phyloP scores from a whole-genome alignment of 495 filamentous ascomycete species.

The Hyphodiscus hymeniophilus region DNA sequence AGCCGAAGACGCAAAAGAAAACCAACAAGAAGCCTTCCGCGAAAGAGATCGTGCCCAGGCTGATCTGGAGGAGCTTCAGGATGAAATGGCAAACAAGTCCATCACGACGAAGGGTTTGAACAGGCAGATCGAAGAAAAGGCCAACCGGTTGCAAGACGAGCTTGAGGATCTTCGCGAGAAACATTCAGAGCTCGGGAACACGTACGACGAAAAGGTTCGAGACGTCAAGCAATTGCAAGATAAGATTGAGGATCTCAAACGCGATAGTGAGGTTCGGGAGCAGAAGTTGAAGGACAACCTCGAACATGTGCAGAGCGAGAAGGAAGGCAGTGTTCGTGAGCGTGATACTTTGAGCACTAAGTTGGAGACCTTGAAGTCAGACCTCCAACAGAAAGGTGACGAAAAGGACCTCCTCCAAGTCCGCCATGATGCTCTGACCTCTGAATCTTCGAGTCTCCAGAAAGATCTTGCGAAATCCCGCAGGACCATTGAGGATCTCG shows the following conservation, averaged over 20 bases:
- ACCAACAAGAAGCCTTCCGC: slow-evolving; percentile 53
- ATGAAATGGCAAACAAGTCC: slow-evolving; percentile 73
- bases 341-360: slow-evolving; percentile 35
- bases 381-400: slow-evolving; percentile 39
- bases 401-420: slow-evolving; percentile 65
- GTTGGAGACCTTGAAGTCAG: slow-evolving; percentile 43
- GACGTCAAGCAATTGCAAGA: slow-evolving; percentile 16
- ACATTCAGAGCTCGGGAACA: slow-evolving; percentile 10
- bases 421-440: slow-evolving; percentile 59
- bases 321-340: slow-evolving; percentile 30
- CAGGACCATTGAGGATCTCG: slow-evolving; percentile 46
- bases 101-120: slow-evolving; percentile 68
- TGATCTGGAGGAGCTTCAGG: slow-evolving; percentile 58
- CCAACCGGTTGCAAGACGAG: slow-evolving; percentile 55
- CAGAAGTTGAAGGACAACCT: slow-evolving; percentile 37
- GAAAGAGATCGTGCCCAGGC: slow-evolving; percentile 50
- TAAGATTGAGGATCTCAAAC: slow-evolving; percentile 29
- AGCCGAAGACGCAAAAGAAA: slow-evolving; percentile 48
- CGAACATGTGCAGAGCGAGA: slow-evolving; percentile 31
- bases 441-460: slow-evolving; percentile 60
- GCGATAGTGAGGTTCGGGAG: slow-evolving; percentile 33
- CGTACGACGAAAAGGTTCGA: slow-evolving; percentile 11
- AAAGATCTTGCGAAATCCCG: slow-evolving; percentile 51
- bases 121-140: slow-evolving; percentile 66
- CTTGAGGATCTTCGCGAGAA: slow-evolving; percentile 52